A percentile compares a stretch with the other conserved stretches of the same genome.
Evolutionary conservation across 2,329 filamentous ascomycete species (phyloP).

Genomic region (Verticillium alfalfae): DNA sequence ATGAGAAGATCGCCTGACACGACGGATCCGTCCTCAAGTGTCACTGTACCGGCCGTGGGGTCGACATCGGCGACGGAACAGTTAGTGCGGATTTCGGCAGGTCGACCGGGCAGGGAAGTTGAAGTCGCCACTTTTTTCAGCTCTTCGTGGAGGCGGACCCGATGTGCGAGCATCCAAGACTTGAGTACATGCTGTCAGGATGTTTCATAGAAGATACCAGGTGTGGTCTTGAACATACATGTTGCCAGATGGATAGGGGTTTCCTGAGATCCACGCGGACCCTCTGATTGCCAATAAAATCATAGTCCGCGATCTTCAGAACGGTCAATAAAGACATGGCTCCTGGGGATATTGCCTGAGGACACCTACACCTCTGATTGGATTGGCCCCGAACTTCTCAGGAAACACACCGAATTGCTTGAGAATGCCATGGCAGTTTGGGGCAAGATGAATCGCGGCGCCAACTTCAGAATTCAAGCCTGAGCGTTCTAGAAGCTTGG

Average conservation of each 20-base stretch:
- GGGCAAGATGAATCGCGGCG: conserved; percentile 57
- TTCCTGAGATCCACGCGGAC: conserved; percentile 26
- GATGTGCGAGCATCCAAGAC: conserved; percentile 43
- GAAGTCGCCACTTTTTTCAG: conserved; percentile 38
- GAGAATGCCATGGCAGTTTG: conserved; percentile 56
- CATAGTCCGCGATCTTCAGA: conserved; percentile 24
- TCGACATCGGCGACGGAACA: conserved; percentile 38
- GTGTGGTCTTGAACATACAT: conserved; percentile 5
- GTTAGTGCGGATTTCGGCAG: conserved; percentile 30
- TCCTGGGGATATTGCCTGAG: conserved; percentile 15
- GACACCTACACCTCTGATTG: conserved; percentile 10
- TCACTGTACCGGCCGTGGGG: conserved; percentile 29
- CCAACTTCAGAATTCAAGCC: conserved; percentile 50
- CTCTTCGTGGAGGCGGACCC: conserved; percentile 43
- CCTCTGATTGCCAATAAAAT: conserved; percentile 26
- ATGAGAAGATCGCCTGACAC: conserved; percentile 43
- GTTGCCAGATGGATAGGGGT: conserved; percentile 35
- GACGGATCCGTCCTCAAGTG: conserved; percentile 35
- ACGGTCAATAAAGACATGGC: conserved; percentile 12
- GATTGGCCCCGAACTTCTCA: conserved; percentile 28
- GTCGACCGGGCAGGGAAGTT: conserved; percentile 24
- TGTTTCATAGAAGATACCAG: background rate
- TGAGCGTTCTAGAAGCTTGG: conserved; percentile 38
- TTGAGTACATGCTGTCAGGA: background rate
- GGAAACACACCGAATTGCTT: conserved; percentile 29